Percentiles rank a stretch among this genome's conserved stretches.
phyloP scores from a whole-genome alignment of 2,329 filamentous ascomycete genomes.

The Blastomyces silverae region DNA sequence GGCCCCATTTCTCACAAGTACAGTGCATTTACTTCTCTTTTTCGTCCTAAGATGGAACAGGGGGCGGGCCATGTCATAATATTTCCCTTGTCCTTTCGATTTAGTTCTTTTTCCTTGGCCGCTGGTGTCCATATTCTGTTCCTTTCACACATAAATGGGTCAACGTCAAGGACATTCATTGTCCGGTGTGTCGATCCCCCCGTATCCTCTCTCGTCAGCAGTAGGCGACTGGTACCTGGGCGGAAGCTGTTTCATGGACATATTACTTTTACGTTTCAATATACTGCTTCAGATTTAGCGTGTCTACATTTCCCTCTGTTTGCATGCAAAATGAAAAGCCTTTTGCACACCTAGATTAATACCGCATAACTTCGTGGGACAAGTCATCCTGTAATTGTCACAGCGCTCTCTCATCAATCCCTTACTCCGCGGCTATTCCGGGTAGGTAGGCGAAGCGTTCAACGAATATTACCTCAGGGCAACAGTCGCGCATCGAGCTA shows the following conservation, averaged over 20 bases:
- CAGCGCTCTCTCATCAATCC: neutral
- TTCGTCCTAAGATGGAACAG: neutral
- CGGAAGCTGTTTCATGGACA: neutral
- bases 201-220: neutral
- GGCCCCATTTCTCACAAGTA: neutral
- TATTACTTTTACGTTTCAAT: neutral
- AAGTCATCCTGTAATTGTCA: neutral
- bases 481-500: neutral
- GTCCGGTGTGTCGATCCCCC: neutral
- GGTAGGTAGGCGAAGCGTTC: neutral
- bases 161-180: neutral
- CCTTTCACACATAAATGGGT: neutral
- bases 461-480: neutral
- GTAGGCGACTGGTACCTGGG: neutral
- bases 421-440: too few relatives aligned
- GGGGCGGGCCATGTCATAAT: neutral
- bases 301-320: neutral
- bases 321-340: neutral
- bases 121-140: neutral
- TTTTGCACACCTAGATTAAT: neutral
- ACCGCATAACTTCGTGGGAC: neutral
- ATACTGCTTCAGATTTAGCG: neutral
- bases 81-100: neutral
- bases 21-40: neutral
- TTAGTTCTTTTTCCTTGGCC: neutral